Evolutionary conservation across 345 rosid genomes (phyloP).

Genomic region (Citrus sp.): DNA sequence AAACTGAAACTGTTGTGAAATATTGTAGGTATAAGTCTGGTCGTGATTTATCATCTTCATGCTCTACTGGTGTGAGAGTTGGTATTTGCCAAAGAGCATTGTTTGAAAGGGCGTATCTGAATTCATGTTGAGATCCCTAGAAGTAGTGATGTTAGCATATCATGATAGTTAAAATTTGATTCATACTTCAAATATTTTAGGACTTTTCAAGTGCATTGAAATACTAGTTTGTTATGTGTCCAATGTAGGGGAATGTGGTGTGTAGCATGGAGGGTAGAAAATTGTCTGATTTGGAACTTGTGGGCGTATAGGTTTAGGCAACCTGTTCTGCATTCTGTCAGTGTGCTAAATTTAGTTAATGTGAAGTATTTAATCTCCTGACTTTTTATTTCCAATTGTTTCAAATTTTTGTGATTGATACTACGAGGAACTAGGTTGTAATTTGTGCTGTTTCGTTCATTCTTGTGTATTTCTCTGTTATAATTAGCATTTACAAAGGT

Average conservation of each 20-base stretch:
- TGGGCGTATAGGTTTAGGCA: not conserved
- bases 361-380: not conserved
- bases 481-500: not conserved
- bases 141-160: not conserved
- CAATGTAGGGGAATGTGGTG: not conserved
- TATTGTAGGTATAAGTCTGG: not conserved
- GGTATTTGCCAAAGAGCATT: not conserved
- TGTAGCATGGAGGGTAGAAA: not conserved
- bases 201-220: not conserved
- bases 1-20: not conserved
- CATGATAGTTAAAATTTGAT: not conserved
- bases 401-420: not conserved
- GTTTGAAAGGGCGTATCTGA: not conserved
- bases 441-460: not conserved
- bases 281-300: not conserved
- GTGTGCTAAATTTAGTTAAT: not conserved
- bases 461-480: not conserved
- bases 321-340: not conserved
- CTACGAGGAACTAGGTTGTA: not conserved
- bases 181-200: not conserved
- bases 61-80: not conserved
- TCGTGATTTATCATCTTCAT: not conserved
- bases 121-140: slow-evolving; percentile 1
- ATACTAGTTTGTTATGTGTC: not conserved
- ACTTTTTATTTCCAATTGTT: not conserved